Base-by-base conservation (phyloP, 2,329 filamentous ascomycete species). In the Botrytis medusae region DNA sequence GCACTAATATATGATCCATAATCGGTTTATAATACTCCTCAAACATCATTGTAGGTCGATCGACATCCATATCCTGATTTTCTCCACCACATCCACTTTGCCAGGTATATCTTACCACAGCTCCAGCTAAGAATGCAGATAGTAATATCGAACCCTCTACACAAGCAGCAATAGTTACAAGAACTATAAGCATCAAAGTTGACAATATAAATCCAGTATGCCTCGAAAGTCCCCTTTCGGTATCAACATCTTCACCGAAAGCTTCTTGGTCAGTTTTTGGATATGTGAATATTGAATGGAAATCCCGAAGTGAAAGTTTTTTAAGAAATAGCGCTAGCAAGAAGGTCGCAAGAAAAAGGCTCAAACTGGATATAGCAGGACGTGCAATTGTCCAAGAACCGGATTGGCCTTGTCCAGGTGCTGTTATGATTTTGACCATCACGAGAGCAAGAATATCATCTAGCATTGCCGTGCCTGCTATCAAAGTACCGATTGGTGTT, bases 1-100 rank as follows among this genome's bases (percentile, higher is more conserved):
- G 88, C 29, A 85, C 85, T 2, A 91, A 79, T 3, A 91, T 84
- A 25, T 81, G 81, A 3, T 85, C 72, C n/a, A 79, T 75, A 10
- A 72, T 51, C 12, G 77, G 74, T 8, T 76, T 72, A 62, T 78
- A 81, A 72, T 80, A 81, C 8, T 72, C 60, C 10, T 78, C 75
- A 67, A 79, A 82, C 71, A 80, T 75, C 1, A 68, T 60, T 7
- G 69, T 71, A 61, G 71, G 68, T 25, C 44, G 59, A 61, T 72
- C 62, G 2, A 60, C 12, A 63, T 46, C 29, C 51, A 72, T 20
- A 14, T 68, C 37, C 18, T 60, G 29, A 10, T 48, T 29, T 14
- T 29, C 51, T 29, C 5, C 51, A 57, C n/a, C 60, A 14, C 6
- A 16, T 14, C 16, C 22, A 32, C 22, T 29, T 32, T 60, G 40